Percentiles rank a stretch among this genome's conserved stretches.
Conservation (phyloP, 225 moss, liverwort and hornwort genomes). For the Sphagnum tenellum region DNA sequence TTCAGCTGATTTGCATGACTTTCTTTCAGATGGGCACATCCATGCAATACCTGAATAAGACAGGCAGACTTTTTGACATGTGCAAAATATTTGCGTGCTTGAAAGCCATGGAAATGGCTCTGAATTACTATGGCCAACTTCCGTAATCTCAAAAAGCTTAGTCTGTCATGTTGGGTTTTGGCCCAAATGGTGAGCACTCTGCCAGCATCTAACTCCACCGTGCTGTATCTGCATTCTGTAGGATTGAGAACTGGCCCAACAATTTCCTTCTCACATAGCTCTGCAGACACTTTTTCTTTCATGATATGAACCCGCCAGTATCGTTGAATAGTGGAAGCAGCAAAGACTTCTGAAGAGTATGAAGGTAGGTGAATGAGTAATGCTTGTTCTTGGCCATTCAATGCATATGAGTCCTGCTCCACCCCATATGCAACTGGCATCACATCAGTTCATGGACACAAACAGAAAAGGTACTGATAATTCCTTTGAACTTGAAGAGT, state of each 20-base stretch:
- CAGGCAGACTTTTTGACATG: slow-evolving; percentile 17
- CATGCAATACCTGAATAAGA: slow-evolving; percentile 40
- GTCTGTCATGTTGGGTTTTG: slow-evolving; percentile 6
- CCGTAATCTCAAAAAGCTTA: slow-evolving; percentile 20
- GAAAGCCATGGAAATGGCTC: slow-evolving; percentile 37
- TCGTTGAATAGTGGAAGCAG: slow-evolving; percentile 34
- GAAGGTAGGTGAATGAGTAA: not conserved
- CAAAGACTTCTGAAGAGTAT: slow-evolving; percentile 3
- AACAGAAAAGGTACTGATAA: slow-evolving; percentile 11
- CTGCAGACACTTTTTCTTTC: not conserved
- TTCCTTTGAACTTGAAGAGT: not conserved
- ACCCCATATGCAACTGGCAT: no score
- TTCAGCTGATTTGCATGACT: no score
- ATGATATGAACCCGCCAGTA: slow-evolving; percentile 26
- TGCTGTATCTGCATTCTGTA: slow-evolving; percentile 1
- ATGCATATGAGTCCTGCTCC: no score
- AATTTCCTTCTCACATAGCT: slow-evolving; percentile 7
- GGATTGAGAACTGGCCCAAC: slow-evolving; percentile 4
- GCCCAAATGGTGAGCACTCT: slow-evolving; percentile 16
- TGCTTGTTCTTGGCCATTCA: no score
- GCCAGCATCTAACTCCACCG: slow-evolving; percentile 15
- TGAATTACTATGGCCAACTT: slow-evolving; percentile 28
- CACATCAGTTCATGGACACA: no score
- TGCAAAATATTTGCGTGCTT: slow-evolving; percentile 18
- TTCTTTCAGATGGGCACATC: no score